Base-by-base conservation (phyloP, 306 rosid genomes). In the Ammopiptanthus mongolicus region DNA sequence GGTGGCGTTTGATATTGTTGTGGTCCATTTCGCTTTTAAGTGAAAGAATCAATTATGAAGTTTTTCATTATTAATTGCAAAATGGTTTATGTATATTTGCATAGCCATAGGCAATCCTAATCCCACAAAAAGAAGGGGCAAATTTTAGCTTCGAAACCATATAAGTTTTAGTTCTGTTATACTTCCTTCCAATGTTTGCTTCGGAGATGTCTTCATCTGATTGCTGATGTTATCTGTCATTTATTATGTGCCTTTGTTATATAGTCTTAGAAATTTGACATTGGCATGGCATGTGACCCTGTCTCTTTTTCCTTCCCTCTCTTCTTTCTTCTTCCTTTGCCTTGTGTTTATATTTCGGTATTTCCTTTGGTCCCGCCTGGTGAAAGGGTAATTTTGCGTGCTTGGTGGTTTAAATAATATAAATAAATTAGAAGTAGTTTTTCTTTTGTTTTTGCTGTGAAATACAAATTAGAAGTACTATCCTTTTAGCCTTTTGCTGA, bases 211-310 rank as follows among this genome's bases (percentile, higher is more conserved):
- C 65, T 22, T 4, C 56, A 68, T 76, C 50, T 69, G 33, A 52
- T 62, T 52, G 68, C 82, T 57, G 63, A 50, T 61, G 56, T 76
- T 23, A 3, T 23, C 71, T 36, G 62, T 29, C 57, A 68, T 70
- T 28, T 62, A 34, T 21, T 44, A 55, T 62, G 65, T 57, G 25
- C 48, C 61, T 52, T 60, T 29, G 1, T 64, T 10, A 17, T 74
- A 69, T 22, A 9, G 6, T 58, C 73, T 33, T 44, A 12, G 60
- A 82, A 69, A 41, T 63, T 42, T 71, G 68, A 5, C 58, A 21
- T 4, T 44, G 62, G 46, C 48, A 41, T 46, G 48, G 42, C 42
- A 37, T 37, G 47, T 73, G 77, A 57, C n/a, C 70, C 50, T 65
- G n/a, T 29, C 66, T 65, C 51, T 39, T 37, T 37, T 53, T 51